phyloP scores from a whole-genome alignment of 352 stramenopile genomes.

The Globisporangium spinosum region DNA sequence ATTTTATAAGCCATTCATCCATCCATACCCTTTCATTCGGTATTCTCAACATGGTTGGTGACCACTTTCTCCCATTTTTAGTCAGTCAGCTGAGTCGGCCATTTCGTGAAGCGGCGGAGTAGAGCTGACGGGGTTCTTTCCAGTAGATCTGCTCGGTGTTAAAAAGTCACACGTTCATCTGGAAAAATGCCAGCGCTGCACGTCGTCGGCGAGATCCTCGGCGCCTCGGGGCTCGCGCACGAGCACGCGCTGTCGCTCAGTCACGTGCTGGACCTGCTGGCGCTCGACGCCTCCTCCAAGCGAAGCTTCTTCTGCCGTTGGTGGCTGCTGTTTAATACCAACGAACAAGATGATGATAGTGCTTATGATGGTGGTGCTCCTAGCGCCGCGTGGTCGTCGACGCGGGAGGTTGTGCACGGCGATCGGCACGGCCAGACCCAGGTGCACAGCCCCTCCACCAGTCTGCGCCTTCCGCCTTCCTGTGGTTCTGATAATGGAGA shows the following conservation, averaged over 20 bases:
- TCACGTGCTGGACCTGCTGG: constrained; percentile 37
- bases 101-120: not conserved
- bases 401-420: constrained; percentile 42
- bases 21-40: not conserved
- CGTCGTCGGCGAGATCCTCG: constrained; percentile 47
- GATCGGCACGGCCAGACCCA: constrained; percentile 43
- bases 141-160: not conserved
- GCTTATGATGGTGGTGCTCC: not conserved
- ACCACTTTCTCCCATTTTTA: constrained; percentile 2
- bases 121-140: too few species aligned
- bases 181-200: constrained; percentile 37
- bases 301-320: constrained; percentile 54
- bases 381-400: constrained; percentile 7
- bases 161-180: not conserved
- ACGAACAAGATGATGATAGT: not conserved
- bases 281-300: constrained; percentile 33
- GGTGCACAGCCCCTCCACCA: constrained; percentile 24
- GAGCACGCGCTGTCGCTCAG: constrained; percentile 12
- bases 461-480: constrained; percentile 12
- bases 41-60: not conserved
- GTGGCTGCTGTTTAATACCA: constrained; percentile 24
- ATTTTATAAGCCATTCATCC: not conserved
- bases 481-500: not conserved
- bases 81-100: not conserved
- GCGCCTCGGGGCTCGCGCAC: constrained; percentile 32